Percentiles rank a stretch among this genome's conserved stretches.
These are phyloP conservation scores for Abrus pulchellus DNA, from an alignment of 306 rosid genomes.

Conservation along the genomic window DNA sequence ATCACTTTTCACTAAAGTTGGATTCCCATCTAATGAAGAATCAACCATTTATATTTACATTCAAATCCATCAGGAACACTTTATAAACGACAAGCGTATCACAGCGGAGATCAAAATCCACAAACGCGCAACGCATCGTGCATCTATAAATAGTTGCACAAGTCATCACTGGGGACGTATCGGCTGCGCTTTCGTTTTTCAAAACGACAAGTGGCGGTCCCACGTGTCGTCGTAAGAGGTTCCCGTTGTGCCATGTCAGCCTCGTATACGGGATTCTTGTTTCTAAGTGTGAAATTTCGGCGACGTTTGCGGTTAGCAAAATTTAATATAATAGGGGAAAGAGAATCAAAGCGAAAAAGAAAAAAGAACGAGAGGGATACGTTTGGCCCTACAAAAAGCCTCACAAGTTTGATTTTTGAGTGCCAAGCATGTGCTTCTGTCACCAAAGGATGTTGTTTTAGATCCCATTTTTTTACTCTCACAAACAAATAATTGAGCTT, in stretches of 20 bases:
- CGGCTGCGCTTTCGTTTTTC: not conserved
- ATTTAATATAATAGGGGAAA: not conserved
- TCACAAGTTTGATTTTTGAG: constrained; percentile 63
- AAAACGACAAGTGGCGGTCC: constrained; percentile 29
- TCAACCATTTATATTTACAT: not conserved
- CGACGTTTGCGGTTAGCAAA: constrained; percentile 61
- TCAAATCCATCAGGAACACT: constrained; percentile 36
- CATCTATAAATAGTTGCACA: constrained; percentile 26
- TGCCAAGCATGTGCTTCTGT: constrained; percentile 66
- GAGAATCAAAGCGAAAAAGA: not conserved
- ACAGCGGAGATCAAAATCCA: constrained; percentile 41
- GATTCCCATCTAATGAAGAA: constrained; percentile 31
- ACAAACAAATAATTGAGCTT: not conserved
- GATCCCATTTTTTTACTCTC: not conserved
- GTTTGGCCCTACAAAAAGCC: constrained; percentile 57
- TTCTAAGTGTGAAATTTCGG: constrained; percentile 45
- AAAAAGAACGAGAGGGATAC: not conserved
- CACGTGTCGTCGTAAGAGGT: not conserved
- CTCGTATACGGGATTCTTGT: not conserved
- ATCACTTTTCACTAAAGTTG: constrained; percentile 44
- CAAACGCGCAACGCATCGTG: constrained; percentile 27
- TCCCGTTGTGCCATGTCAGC: constrained; percentile 60
- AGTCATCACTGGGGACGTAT: constrained; percentile 41
- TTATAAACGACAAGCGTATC: constrained; percentile 44
- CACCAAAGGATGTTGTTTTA: constrained; percentile 35